These are phyloP conservation scores for Symbiodinium pilosum DNA, from an alignment of 73 alveolate genomes.

Conservation along the genomic window DNA sequence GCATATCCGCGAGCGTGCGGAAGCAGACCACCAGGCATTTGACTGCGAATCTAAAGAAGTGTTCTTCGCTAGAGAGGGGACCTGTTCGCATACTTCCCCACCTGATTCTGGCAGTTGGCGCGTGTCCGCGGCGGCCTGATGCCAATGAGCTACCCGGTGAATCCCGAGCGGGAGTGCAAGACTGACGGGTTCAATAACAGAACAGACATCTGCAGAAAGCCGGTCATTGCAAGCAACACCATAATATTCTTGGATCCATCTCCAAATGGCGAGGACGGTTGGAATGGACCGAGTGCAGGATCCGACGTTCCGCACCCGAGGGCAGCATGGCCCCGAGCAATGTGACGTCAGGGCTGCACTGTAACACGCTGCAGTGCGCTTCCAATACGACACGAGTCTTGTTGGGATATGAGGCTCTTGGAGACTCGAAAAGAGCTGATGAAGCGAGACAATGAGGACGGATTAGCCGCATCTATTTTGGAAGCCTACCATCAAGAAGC, in stretches of 20 bases:
- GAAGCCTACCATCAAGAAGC: background rate
- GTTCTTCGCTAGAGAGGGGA: background rate
- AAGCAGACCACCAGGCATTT: slow-evolving; percentile 62
- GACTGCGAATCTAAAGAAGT: background rate
- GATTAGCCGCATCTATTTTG: background rate
- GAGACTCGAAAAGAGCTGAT: slow-evolving; percentile 73
- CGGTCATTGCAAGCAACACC: background rate
- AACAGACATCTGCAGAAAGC: background rate
- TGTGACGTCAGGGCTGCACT: too few relatives aligned
- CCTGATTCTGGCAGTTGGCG: slow-evolving; percentile 75
- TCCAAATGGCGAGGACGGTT: slow-evolving; percentile 27
- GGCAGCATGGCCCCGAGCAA: slow-evolving; percentile 44
- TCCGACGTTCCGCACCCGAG: slow-evolving; percentile 50
- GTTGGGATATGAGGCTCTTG: slow-evolving; percentile 25
- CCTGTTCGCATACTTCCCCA: too few relatives aligned
- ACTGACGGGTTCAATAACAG: background rate
- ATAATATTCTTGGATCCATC: too few relatives aligned
- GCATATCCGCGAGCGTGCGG: slow-evolving; percentile 87
- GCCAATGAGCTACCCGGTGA: slow-evolving; percentile 94
- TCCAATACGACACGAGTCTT: background rate
- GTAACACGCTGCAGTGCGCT: too few relatives aligned
- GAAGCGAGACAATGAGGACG: slow-evolving; percentile 82
- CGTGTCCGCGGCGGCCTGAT: slow-evolving; percentile 91
- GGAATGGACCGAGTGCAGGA: slow-evolving; percentile 54
- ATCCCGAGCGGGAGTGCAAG: slow-evolving; percentile 91